Evolutionary conservation across 176 grass and related monocot species (phyloP), one percentile per base, ranked within the genome.

Genomic region (Musa acuminata): DNA sequence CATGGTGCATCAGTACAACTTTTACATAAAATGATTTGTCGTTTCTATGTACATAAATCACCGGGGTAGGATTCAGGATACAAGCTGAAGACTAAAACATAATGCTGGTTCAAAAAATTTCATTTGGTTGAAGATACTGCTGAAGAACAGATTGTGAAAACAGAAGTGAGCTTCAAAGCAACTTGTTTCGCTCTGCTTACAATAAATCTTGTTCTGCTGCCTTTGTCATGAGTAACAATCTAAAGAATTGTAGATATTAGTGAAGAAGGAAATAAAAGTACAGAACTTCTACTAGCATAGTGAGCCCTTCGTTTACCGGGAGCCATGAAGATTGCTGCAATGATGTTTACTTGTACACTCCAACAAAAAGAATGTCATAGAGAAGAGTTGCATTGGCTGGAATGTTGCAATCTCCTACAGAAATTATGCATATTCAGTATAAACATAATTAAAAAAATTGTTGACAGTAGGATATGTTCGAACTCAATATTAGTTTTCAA

Each of bases 361-460:
- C 94, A 9, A 98, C 84, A 55, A 90, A 89, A 52, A 82, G 80
- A 62, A 93, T 88, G 69, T 91, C 94, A 74, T 98, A 98, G 0
- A 98, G 16, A 69, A 98, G 86, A 35, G 90, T 98, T 48, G 94
- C 76, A 85, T 98, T 98, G 9, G 83, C 86, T 0, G 94, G 90
- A 79, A 98, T 93, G 85, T 98, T 98, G 78, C 94, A 98, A 27
- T 93, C 94, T 11, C 90, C 94, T 93, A 88, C 74, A 12, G 76
- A 82, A 78, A 49, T 51, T 68, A 66, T 52, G 29, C 13, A 52
- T 72, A 27, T 62, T 19, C 72, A 77, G 12, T 12, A 43, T 73
- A 49, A 21, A 65, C 12, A 70, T 52, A 73, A 16, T 25, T 67
- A 67, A 43, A 9, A 52, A 29, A 69, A 13, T 49, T 63, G 48